Conservation (phyloP, 2,329 filamentous ascomycete species). For the Nothophaeocryptopus gaeumannii region DNA sequence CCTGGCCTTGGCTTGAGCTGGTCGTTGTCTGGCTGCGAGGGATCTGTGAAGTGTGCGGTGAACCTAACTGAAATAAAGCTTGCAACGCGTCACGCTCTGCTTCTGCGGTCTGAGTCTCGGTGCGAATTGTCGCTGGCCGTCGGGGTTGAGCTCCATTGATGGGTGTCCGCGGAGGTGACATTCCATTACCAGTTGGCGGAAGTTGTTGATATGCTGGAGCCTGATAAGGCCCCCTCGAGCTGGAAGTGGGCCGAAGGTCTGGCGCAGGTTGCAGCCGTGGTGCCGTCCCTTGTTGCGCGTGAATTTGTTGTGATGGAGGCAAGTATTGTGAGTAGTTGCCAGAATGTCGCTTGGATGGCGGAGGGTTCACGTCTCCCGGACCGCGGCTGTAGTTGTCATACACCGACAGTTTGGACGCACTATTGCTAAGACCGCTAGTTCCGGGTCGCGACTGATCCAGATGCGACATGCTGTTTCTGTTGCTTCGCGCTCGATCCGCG, state of each 20-base stretch:
- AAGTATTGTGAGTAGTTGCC: conserved; percentile 25
- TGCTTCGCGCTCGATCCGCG: conserved; percentile 55
- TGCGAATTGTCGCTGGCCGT: conserved; percentile 56
- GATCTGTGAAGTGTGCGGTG: conserved; percentile 40
- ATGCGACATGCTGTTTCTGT: conserved; percentile 28
- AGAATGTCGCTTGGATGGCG: conserved; percentile 35
- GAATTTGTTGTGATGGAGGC: conserved; percentile 12
- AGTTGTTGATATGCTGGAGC: conserved; percentile 7
- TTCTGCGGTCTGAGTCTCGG: conserved; percentile 65
- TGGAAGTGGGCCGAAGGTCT: conserved; percentile 28
- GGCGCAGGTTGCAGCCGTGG: conserved; percentile 30
- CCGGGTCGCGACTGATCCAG: conserved; percentile 28
- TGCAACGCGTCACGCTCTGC: conserved; percentile 78
- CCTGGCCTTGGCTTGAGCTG: conserved; percentile 19
- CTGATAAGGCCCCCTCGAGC: conserved; percentile 12
- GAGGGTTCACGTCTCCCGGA: conserved; percentile 17
- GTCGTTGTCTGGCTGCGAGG: conserved; percentile 18
- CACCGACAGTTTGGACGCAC: conserved; percentile 28
- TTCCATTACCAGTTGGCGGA: conserved; percentile 16
- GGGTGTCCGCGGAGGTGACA: conserved; percentile 36
- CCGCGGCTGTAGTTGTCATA: conserved; percentile 25
- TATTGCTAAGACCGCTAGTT: conserved; percentile 30
- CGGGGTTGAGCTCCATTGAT: conserved; percentile 27
- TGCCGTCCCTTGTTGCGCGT: conserved; percentile 2
- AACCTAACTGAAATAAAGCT: conserved; percentile 74